Base-by-base conservation (phyloP, 2,329 filamentous ascomycete genomes). In the Aspergillus clavatus region DNA sequence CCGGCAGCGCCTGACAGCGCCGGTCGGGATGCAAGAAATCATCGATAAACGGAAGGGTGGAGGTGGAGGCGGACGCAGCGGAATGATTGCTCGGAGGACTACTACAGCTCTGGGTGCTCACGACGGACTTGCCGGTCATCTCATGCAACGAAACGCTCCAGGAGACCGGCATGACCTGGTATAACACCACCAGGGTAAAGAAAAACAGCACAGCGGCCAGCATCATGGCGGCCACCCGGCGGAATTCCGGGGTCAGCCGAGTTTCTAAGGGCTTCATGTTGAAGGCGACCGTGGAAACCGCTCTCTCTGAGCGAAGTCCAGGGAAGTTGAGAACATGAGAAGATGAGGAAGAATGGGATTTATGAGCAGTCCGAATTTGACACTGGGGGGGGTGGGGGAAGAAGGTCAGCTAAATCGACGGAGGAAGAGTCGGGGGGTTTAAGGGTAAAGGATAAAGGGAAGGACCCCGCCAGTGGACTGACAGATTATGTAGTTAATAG, bases 1-100 rank as follows among this genome's bases (percentile, higher is more conserved):
- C 67, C 8, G 73, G 71, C 38, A 76, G 72, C 38, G 54, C 49
- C 18, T 63, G 59, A 54, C 74, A 77, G 26, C 51, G 53, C 16
- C 54, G 51, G 45, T 57, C 55, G 23, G 31, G 8, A 19, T 35
- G 16, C 8, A 19, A 16, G 31, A 35, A 35, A 11, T 35, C 31
- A 10, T 35, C 31, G n/a, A 14, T 24, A 24, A 24, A 8, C 23
- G 5, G 4, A 24, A n/a, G n/a, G n/a, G n/a, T 31, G 2, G 28
- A 10, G 28, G n/a, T 8, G n/a, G 11, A 12, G 4, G 6, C n/a
- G 14, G 29, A 33, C 18, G 31, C 11, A 7, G 14, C 31, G 8
- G 31, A 5, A 35, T 35, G 23, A 8, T 8, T 24, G 23, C 23
- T 35, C 4, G 16, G n/a, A n/a, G n/a, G n/a, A n/a, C n/a, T 19